Conservation (phyloP, 2,329 filamentous ascomycete species). For the Cyanodermella asteris region DNA sequence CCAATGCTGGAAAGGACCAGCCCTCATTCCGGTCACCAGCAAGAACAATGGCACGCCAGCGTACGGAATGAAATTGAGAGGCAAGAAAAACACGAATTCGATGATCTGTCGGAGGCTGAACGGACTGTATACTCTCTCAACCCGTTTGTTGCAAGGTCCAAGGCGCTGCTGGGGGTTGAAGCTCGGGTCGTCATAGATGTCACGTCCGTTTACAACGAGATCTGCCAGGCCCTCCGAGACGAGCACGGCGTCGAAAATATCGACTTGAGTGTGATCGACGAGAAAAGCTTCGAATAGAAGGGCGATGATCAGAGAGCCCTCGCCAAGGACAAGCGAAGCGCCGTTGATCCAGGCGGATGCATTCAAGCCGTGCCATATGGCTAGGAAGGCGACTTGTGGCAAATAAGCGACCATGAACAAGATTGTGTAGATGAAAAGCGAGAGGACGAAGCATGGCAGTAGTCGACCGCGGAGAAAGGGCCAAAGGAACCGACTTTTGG, state of each 20-base stretch:
- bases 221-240: constrained; percentile 51
- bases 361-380: constrained; percentile 55
- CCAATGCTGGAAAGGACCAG: constrained; percentile 77
- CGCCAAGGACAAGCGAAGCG: constrained; percentile 57
- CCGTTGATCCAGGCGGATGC: constrained; percentile 75
- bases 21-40: constrained; percentile 64
- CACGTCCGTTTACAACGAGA: constrained; percentile 39
- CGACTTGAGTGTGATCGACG: constrained; percentile 56
- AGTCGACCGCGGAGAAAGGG: constrained; percentile 60
- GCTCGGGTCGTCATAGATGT: constrained; percentile 44
- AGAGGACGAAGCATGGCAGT: constrained; percentile 61
- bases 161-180: constrained; percentile 57
- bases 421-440: constrained; percentile 58
- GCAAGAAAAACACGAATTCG: constrained; percentile 57
- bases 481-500: constrained; percentile 55
- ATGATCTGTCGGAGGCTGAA: constrained; percentile 81
- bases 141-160: constrained; percentile 63
- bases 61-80: constrained; percentile 71
- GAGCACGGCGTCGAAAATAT: constrained; percentile 69
- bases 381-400: constrained; percentile 71
- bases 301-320: constrained; percentile 39
- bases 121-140: constrained; percentile 56
- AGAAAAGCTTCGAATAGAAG: constrained; percentile 60
- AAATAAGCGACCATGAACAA: constrained; percentile 78
- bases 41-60: constrained; percentile 72